phyloP scores from a whole-genome alignment of 768 basidiomycete species.

The Postia placenta region DNA sequence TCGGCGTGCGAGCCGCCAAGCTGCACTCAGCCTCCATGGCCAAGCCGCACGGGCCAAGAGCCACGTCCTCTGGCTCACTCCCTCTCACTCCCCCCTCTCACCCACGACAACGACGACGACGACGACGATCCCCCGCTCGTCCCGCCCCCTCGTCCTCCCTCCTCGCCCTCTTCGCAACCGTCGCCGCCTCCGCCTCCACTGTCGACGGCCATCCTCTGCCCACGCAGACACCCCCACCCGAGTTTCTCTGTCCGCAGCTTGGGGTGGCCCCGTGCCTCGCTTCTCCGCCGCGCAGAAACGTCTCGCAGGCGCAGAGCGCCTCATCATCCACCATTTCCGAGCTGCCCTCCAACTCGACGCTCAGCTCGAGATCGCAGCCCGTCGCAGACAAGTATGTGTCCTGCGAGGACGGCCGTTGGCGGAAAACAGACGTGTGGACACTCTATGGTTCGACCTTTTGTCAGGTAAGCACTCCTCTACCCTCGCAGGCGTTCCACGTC shows the following conservation, averaged over 20 bases:
- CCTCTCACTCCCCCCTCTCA: slow-evolving; percentile 4
- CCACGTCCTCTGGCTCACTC: slow-evolving; percentile 2
- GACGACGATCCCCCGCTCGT: slow-evolving; percentile 7
- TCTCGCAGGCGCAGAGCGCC: slow-evolving; percentile 6
- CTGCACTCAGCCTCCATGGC: slow-evolving; percentile 14
- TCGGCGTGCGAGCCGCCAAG: slow-evolving; percentile 1
- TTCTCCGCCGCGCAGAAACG: slow-evolving; percentile 7
- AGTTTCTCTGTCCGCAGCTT: slow-evolving; percentile 51
- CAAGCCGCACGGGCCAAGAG: slow-evolving; percentile 17
- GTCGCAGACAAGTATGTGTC: slow-evolving; percentile 17
- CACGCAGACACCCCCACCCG: slow-evolving; percentile 34
- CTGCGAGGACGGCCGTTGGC: slow-evolving; percentile 16
- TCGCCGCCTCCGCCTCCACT: slow-evolving; percentile 41
- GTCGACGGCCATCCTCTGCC: slow-evolving; percentile 42
- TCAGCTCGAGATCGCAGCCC: slow-evolving; percentile 1
- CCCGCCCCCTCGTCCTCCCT: slow-evolving; percentile 42
- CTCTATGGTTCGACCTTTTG: slow-evolving; percentile 7
- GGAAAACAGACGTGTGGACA: slow-evolving; percentile 10
- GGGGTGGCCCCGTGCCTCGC: slow-evolving; percentile 6
- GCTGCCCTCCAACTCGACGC: background rate
- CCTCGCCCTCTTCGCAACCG: slow-evolving; percentile 50
- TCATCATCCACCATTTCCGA: background rate
- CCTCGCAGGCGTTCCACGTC: background rate
- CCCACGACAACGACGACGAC: slow-evolving; percentile 1
- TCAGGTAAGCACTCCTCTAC: background rate